Percentiles rank a stretch among this genome's conserved stretches.
phyloP scores from a whole-genome alignment of 2,329 filamentous ascomycete genomes.

The Clonostachys byssicola region DNA sequence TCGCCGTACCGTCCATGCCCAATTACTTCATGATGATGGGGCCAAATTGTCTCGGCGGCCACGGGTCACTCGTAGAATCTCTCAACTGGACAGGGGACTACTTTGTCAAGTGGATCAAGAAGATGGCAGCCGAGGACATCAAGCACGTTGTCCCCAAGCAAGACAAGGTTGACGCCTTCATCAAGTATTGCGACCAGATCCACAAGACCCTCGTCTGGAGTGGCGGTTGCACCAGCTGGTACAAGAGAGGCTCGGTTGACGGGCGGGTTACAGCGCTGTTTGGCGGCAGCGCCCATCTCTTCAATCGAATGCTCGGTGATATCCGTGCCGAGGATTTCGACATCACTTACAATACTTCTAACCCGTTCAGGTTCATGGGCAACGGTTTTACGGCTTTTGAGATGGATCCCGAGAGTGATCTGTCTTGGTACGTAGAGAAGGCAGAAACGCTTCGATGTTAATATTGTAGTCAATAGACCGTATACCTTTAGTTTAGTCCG shows the following conservation, averaged over 20 bases:
- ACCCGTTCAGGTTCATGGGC: conserved; percentile 34
- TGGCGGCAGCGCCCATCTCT: conserved; percentile 45
- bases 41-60: conserved; percentile 45
- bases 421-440: too few species aligned
- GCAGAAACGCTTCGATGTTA: too few species aligned
- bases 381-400: conserved; percentile 48
- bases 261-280: conserved; percentile 45
- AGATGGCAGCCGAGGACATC: conserved; percentile 46
- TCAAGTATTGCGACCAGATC: conserved; percentile 40
- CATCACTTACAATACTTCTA: background rate
- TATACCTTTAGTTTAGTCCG: too few species aligned
- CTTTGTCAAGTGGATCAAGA: conserved; percentile 40
- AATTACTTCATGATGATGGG: conserved; percentile 16
- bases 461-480: too few species aligned
- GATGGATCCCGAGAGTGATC: conserved; percentile 14
- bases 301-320: conserved; percentile 46
- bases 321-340: conserved; percentile 50
- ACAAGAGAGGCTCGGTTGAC: conserved; percentile 35
- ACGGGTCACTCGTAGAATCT: conserved; percentile 46
- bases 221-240: conserved; percentile 44
- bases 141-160: conserved; percentile 37
- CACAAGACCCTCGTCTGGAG: conserved; percentile 51
- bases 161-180: conserved; percentile 44
- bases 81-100: conserved; percentile 48
- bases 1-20: background rate